These are phyloP conservation scores for Fistulinella prunicolor DNA, from an alignment of 768 basidiomycete species.

Conservation along the genomic window DNA sequence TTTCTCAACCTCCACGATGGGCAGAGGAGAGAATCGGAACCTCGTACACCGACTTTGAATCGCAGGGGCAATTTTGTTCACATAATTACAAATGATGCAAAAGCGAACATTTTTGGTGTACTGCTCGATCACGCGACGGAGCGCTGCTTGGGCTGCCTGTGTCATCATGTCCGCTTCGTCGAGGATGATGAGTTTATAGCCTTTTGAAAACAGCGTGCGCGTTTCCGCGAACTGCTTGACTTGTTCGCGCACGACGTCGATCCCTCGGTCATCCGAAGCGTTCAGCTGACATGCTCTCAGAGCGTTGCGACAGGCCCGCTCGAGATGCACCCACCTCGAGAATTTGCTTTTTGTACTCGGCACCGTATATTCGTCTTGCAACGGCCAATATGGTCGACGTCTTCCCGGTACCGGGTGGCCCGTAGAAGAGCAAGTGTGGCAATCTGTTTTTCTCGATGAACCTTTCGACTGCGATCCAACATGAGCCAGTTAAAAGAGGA, in stretches of 20 bases:
- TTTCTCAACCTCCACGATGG: constrained; percentile 81
- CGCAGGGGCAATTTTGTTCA: constrained; percentile 98
- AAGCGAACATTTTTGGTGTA: constrained; percentile 99
- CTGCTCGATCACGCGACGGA: constrained; percentile 96
- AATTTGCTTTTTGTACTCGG: constrained; percentile 84
- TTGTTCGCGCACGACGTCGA: constrained; percentile 97
- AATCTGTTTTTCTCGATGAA: constrained; percentile 94
- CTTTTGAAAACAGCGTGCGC: constrained; percentile 84
- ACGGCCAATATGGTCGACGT: constrained; percentile 97
- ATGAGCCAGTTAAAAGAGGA: not conserved
- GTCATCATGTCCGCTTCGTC: constrained; percentile 99
- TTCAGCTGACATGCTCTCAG: constrained; percentile 63
- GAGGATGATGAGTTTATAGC: constrained; percentile 95
- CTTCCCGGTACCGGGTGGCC: constrained; percentile 97
- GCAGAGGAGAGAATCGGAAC: constrained; percentile 94
- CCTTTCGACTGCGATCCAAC: constrained; percentile 69
- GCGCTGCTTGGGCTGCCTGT: constrained; percentile 91
- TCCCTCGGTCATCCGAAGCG: constrained; percentile 97
- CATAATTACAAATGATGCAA: constrained; percentile 99
- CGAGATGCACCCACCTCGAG: constrained; percentile 63
- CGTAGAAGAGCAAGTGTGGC: constrained; percentile 95
- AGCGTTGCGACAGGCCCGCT: not conserved
- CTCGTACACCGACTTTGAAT: constrained; percentile 98
- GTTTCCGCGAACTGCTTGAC: constrained; percentile 99
- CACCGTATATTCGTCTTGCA: constrained; percentile 90